Evolutionary conservation across 2,329 filamentous ascomycete species (phyloP).

Genomic region (Pseudocercospora eumusae): DNA sequence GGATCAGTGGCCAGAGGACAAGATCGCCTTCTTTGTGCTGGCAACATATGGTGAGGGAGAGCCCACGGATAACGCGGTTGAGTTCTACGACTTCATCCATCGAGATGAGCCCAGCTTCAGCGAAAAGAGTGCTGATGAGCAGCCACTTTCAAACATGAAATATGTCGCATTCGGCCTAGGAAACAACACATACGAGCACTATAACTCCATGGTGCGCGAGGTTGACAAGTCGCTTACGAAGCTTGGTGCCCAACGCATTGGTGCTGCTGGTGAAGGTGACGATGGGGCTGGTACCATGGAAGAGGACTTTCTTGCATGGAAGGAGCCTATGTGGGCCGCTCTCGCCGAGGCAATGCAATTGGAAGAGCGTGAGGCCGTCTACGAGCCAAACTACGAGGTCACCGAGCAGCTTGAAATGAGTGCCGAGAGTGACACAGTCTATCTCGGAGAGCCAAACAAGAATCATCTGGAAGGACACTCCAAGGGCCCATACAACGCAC

Average conservation of each 20-base stretch:
- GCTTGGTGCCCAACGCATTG: slow-evolving; percentile 80
- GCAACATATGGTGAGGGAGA: slow-evolving; percentile 98
- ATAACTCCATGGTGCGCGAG: slow-evolving; percentile 96
- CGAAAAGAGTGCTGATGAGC: slow-evolving; percentile 65
- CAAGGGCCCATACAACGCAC: slow-evolving; percentile 90
- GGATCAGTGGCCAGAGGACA: slow-evolving; percentile 83
- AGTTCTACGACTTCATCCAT: slow-evolving; percentile 96
- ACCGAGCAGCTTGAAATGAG: slow-evolving; percentile 67
- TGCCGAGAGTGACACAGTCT: slow-evolving; percentile 76
- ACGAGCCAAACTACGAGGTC: slow-evolving; percentile 88
- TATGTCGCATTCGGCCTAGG: slow-evolving; percentile 95
- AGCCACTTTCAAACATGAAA: slow-evolving; percentile 78
- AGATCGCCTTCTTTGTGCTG: slow-evolving; percentile 90
- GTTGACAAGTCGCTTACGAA: slow-evolving; percentile 79
- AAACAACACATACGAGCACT: slow-evolving; percentile 99
- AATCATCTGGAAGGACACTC: slow-evolving; percentile 83
- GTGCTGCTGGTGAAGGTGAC: slow-evolving; percentile 88
- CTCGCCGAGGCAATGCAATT: slow-evolving; percentile 80
- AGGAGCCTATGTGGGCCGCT: slow-evolving; percentile 96
- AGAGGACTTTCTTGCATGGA: slow-evolving; percentile 98
- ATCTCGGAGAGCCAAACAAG: slow-evolving; percentile 79
- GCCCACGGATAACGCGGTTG: slow-evolving; percentile 96
- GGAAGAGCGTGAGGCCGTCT: slow-evolving; percentile 93
- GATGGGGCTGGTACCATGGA: slow-evolving; percentile 99
- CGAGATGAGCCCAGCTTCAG: slow-evolving; percentile 80